phyloP scores from a whole-genome alignment of 2,329 filamentous ascomycete species.

The Clarireedia monteithiana region DNA sequence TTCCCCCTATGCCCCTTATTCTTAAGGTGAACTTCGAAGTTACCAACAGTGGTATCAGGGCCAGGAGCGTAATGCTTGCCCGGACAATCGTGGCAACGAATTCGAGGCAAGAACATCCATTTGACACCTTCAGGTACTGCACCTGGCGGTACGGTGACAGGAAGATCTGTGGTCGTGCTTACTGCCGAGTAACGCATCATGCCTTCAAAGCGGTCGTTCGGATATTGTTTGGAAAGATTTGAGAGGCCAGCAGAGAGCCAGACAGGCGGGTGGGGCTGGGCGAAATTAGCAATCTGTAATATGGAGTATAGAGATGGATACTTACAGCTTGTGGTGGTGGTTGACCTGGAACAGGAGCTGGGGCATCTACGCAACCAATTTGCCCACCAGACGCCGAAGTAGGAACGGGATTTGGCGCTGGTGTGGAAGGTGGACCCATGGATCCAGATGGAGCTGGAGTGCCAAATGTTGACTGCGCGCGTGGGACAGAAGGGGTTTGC shows the following conservation, averaged over 20 bases:
- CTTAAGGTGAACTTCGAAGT: slow-evolving; percentile 88
- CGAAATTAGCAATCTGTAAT: slow-evolving; percentile 5
- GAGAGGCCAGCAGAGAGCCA: slow-evolving; percentile 76
- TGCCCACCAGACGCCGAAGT: slow-evolving; percentile 41
- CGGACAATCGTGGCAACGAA: slow-evolving; percentile 85
- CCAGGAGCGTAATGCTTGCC: slow-evolving; percentile 91
- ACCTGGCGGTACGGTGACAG: slow-evolving; percentile 45
- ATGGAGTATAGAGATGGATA: slow-evolving; percentile 11
- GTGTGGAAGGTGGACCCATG: slow-evolving; percentile 45
- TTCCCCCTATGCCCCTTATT: slow-evolving; percentile 73
- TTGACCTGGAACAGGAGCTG: slow-evolving; percentile 49
- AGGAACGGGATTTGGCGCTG: slow-evolving; percentile 26
- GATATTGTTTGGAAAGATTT: slow-evolving; percentile 61
- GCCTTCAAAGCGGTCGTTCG: slow-evolving; percentile 77
- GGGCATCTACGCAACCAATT: slow-evolving; percentile 61
- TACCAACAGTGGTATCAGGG: slow-evolving; percentile 74
- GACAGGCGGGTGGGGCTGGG: slow-evolving; percentile 61
- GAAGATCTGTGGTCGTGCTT: slow-evolving; percentile 60
- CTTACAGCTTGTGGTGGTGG: slow-evolving; percentile 54
- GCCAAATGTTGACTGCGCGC: slow-evolving; percentile 37
- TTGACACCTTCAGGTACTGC: slow-evolving; percentile 55
- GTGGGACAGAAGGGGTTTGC: slow-evolving; percentile 37
- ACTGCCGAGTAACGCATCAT: slow-evolving; percentile 86
- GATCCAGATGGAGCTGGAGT: slow-evolving; percentile 40
- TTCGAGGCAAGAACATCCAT: slow-evolving; percentile 80